Evolutionary conservation across 208 protist species (phyloP).

Genomic region (Trypanosoma congolense): DNA sequence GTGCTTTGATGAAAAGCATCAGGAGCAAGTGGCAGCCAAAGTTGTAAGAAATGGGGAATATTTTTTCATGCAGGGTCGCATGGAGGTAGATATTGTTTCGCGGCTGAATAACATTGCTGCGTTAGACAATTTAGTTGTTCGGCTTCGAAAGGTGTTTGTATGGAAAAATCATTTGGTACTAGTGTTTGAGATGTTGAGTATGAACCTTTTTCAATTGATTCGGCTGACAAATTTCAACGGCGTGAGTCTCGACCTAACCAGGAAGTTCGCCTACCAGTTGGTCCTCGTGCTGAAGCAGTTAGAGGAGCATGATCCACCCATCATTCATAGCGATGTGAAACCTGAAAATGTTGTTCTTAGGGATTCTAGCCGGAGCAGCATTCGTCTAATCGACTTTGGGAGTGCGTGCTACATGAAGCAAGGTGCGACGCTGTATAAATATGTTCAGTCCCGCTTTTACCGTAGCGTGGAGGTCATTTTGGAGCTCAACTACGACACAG

Average conservation of each 20-base stretch:
- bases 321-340: slow-evolving; percentile 98
- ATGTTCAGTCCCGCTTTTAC: slow-evolving; percentile 97
- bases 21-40: slow-evolving; percentile 81
- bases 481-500: slow-evolving; percentile 89
- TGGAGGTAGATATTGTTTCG: slow-evolving; percentile 78
- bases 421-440: slow-evolving; percentile 48
- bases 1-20: slow-evolving; percentile 68
- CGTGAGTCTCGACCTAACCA: slow-evolving; percentile 77
- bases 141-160: slow-evolving; percentile 69
- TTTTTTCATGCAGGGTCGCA: slow-evolving; percentile 69
- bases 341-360: slow-evolving; percentile 93
- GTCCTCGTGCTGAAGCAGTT: slow-evolving; percentile 90
- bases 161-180: slow-evolving; percentile 94
- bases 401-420: slow-evolving; percentile 86
- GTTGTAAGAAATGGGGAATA: slow-evolving; percentile 77
- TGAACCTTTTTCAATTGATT: slow-evolving; percentile 96
- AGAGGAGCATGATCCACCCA: slow-evolving; percentile 80
- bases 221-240: slow-evolving; percentile 84
- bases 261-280: slow-evolving; percentile 95
- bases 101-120: slow-evolving; percentile 55
- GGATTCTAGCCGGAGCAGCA: slow-evolving; percentile 82
- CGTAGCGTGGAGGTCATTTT: slow-evolving; percentile 97
- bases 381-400: slow-evolving; percentile 98
- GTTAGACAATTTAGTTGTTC: slow-evolving; percentile 67
- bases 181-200: slow-evolving; percentile 96